Evolutionary conservation across 2,329 filamentous ascomycete genomes (phyloP).

Genomic region (Xylariaceae sp.): DNA sequence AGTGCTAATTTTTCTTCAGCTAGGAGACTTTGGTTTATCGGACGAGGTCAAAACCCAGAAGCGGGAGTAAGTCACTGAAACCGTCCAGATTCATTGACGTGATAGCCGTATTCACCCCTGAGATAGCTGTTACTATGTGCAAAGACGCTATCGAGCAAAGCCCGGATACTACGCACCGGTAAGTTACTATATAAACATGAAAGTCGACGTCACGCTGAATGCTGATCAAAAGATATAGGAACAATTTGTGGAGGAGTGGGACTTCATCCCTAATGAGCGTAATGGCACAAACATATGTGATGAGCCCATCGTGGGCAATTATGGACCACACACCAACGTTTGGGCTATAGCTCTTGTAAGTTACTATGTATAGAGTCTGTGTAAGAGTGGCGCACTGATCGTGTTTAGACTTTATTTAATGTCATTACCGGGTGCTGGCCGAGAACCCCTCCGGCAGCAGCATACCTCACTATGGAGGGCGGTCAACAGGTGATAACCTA

Average conservation of each 20-base stretch:
- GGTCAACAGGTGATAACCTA: no score
- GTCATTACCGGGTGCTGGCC: no score
- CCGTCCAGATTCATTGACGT: neutral
- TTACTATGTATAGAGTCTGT: neutral
- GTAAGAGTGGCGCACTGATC: no score
- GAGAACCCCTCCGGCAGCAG: no score
- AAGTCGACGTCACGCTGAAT: neutral
- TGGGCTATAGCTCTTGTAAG: neutral
- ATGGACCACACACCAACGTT: neutral
- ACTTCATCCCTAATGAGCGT: neutral
- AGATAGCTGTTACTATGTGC: neutral
- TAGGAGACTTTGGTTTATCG: neutral
- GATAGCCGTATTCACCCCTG: neutral
- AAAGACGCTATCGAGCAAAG: neutral
- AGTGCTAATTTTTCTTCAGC: neutral
- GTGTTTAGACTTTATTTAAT: no score
- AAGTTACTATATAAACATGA: neutral
- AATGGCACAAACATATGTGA: neutral
- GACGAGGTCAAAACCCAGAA: neutral
- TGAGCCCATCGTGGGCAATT: neutral
- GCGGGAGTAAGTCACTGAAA: neutral
- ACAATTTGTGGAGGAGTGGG: neutral
- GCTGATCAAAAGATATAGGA: neutral
- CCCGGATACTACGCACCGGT: neutral
- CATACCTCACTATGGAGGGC: no score